A percentile compares a stretch with the other conserved stretches of the same genome.
phyloP scores from a whole-genome alignment of 2,329 filamentous ascomycete species.

The Exutisphaerella laricina region DNA sequence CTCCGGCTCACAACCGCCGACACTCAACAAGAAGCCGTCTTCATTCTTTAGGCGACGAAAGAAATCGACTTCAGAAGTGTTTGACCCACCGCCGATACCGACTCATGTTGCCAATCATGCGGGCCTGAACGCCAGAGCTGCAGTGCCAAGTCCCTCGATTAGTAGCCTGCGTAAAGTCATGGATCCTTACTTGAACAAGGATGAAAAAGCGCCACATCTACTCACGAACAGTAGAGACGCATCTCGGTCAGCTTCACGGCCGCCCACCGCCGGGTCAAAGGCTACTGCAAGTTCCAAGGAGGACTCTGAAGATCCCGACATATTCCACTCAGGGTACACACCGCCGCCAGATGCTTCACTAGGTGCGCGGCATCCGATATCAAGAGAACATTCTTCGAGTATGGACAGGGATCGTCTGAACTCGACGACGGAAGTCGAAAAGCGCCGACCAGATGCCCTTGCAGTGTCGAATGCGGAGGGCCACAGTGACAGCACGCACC shows the following conservation, averaged over 20 bases:
- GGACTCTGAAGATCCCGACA: constrained; percentile 44
- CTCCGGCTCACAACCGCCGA: constrained; percentile 13
- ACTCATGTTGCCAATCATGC: constrained; percentile 30
- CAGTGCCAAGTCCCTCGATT: constrained; percentile 48
- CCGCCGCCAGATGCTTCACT: constrained; percentile 68
- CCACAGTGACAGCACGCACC: constrained; percentile 50
- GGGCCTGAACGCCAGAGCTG: constrained; percentile 45
- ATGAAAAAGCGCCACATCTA: constrained; percentile 11
- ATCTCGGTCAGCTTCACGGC: constrained; percentile 22
- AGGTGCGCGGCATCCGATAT: constrained; percentile 36
- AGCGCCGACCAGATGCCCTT: constrained; percentile 21
- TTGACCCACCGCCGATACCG: constrained; percentile 55
- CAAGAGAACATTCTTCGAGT: constrained; percentile 45
- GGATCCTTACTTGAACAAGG: constrained; percentile 65
- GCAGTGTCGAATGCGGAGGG: constrained; percentile 37
- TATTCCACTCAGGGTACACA: constrained; percentile 71
- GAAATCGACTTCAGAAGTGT: constrained; percentile 71
- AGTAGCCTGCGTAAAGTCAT: constrained; percentile 82
- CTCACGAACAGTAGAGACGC: constrained; percentile 5
- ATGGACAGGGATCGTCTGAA: constrained; percentile 31
- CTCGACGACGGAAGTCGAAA: constrained; percentile 38
- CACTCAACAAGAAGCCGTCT: constrained; percentile 81
- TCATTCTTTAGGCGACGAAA: constrained; percentile 93
- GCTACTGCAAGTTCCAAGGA: constrained; percentile 13
- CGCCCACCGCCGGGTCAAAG: constrained; percentile 24